Base-by-base conservation (phyloP, 75 land plant species). In the Pinus tabuliformis region DNA sequence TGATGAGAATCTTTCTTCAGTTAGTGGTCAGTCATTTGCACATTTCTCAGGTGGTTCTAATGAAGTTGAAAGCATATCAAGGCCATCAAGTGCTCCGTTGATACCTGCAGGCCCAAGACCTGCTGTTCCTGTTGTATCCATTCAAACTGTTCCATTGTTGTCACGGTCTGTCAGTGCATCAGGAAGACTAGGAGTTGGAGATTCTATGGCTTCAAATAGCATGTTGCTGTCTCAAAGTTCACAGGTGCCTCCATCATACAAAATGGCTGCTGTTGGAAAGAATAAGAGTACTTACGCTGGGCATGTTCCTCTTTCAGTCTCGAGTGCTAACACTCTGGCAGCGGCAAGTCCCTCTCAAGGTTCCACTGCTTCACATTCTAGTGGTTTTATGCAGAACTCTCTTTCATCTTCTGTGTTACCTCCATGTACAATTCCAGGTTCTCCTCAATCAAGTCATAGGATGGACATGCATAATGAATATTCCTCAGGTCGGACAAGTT, bases 111-210 rank as follows among this genome's bases (percentile, higher is more conserved):
- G 79, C 66, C 80, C 92, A 17, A 76, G 88, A 57, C 85, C 88
- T 20, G 57, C 72, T 68, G 70, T 86, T 36, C 80, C 93, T 52
- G 82, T 76, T 72, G 80, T 83, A 26, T 68, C 74, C 59, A 85
- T 76, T 60, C 86, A 86, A 62, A 58, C 80, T 17, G 22, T 83
- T 11, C 89, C 95, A 28, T 36, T 58, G 6, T 79, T 96, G 37
- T 81, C 99, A 28, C 88, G 97, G 26, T 91, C 99, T 0, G 83
- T 83, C 14, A 96, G 99, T 89, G 97, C 91, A 57, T 82, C 94
- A 77, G 99, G 94, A n/a, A 77, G 97, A 54, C 76, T 95, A 62
- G 92, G 81, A 56, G 83, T 60, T 56, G 62, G 37, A 17, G 93
- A 95, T n/a, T 64, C 83, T 6, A 57, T 64, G 70, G 30, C 60